Evolutionary conservation across 805 yeast species (phyloP).

Genomic region (Zygoascus biomembranicola): DNA sequence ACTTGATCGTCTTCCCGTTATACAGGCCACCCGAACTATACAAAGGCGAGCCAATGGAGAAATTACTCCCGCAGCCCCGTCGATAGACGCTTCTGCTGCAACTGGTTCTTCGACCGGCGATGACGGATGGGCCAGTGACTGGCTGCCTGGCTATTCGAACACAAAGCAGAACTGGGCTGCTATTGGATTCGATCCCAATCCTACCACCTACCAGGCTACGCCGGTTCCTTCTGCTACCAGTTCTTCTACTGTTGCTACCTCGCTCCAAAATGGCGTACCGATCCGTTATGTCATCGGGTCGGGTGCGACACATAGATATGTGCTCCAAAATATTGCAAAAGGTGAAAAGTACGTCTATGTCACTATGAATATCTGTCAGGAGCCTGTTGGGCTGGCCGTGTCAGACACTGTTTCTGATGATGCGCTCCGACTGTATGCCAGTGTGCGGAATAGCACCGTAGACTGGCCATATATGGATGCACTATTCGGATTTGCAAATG

Average conservation of each 20-base stretch:
- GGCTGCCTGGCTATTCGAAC: background rate
- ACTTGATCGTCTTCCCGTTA: background rate
- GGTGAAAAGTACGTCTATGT: conserved; percentile 23
- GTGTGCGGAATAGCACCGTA: conserved; percentile 21
- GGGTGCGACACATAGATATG: conserved; percentile 23
- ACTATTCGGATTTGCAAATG: conserved; percentile 23
- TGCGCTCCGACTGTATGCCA: conserved; percentile 19
- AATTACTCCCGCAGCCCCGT: background rate
- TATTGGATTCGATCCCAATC: background rate
- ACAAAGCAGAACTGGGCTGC: background rate
- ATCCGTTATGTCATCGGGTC: conserved; percentile 27
- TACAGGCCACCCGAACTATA: background rate
- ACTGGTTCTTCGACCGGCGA: background rate
- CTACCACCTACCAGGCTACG: background rate
- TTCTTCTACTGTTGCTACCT: conserved; percentile 20
- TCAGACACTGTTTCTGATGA: conserved; percentile 1
- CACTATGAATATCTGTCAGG: conserved; percentile 30
- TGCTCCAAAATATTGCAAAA: conserved; percentile 2
- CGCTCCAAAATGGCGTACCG: conserved; percentile 16
- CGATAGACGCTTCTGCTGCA: background rate
- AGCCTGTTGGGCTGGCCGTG: conserved; percentile 17
- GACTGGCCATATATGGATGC: conserved; percentile 15
- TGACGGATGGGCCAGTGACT: background rate
- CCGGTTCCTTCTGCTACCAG: background rate
- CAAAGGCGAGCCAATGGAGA: background rate